Evolutionary conservation across 192 early-diverging fungal genomes (phyloP).

Genomic region (Umbelopsis ramanniana): DNA sequence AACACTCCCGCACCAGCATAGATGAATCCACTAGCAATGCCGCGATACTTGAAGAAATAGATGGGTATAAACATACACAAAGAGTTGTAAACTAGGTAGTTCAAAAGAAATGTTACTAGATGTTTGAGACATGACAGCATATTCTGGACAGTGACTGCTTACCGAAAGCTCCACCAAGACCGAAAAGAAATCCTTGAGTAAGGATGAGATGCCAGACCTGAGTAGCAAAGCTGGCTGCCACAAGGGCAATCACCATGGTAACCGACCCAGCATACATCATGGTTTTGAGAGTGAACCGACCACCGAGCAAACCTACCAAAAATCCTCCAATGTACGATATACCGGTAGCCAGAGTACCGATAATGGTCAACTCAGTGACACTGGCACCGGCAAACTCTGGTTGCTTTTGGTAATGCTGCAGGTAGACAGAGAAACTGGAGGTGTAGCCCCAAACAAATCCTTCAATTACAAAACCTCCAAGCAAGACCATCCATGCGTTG

Average conservation of each 20-base stretch:
- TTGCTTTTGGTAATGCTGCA: slow-evolving; percentile 4
- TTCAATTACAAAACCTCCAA: slow-evolving; percentile 22
- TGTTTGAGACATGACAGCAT: not conserved
- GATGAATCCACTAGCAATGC: slow-evolving; percentile 19
- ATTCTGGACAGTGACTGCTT: not conserved
- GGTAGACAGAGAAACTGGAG: slow-evolving; percentile 18
- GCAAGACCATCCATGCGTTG: slow-evolving; percentile 17
- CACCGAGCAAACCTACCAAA: slow-evolving; percentile 34
- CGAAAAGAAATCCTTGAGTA: slow-evolving; percentile 66
- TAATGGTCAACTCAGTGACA: slow-evolving; percentile 30
- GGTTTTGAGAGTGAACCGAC: slow-evolving; percentile 11
- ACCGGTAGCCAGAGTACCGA: slow-evolving; percentile 36
- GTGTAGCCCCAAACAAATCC: slow-evolving; percentile 22
- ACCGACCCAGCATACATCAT: slow-evolving; percentile 23
- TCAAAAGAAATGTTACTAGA: not conserved
- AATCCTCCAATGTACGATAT: slow-evolving; percentile 28
- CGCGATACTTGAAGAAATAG: slow-evolving; percentile 26
- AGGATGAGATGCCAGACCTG: slow-evolving; percentile 70
- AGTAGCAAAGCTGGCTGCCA: slow-evolving; percentile 64
- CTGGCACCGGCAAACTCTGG: slow-evolving; percentile 8
- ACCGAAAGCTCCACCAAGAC: slow-evolving; percentile 57
- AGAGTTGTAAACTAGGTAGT: slow-evolving; percentile 12
- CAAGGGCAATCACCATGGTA: slow-evolving; percentile 47
- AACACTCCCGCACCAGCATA: slow-evolving; percentile 26
- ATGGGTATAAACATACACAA: slow-evolving; percentile 26